Evolutionary conservation across 768 basidiomycete genomes (phyloP).

Genomic region (Amanita pseudoporphyria): DNA sequence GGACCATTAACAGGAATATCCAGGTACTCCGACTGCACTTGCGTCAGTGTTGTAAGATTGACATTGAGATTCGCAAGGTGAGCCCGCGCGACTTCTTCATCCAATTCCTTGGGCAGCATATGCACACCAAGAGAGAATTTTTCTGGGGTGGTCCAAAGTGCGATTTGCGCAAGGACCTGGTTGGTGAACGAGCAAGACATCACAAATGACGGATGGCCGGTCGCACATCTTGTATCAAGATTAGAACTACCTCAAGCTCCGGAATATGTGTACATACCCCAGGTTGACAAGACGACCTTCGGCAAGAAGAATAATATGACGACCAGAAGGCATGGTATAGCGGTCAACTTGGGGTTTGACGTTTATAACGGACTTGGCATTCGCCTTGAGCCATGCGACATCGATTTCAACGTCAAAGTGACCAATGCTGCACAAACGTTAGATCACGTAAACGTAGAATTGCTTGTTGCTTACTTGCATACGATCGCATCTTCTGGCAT

Average conservation of each 20-base stretch:
- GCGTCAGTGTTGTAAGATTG: constrained; percentile 73
- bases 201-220: constrained; percentile 98
- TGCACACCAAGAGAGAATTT: constrained; percentile 96
- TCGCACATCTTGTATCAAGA: constrained; percentile 62
- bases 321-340: constrained; percentile 84
- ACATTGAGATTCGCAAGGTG: constrained; percentile 89
- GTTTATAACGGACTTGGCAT: constrained; percentile 75
- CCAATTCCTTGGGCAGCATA: constrained; percentile 96
- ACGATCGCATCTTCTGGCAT: constrained; percentile 99
- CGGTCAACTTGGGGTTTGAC: constrained; percentile 99
- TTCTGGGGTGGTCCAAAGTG: constrained; percentile 88
- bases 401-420: constrained; percentile 91
- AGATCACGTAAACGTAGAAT: not conserved
- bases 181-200: constrained; percentile 99
- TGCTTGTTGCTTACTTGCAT: constrained; percentile 63
- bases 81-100: constrained; percentile 98
- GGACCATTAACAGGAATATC: constrained; percentile 79
- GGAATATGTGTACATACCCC: constrained; percentile 44
- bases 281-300: constrained; percentile 99
- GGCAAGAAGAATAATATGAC: constrained; percentile 95
- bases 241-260: constrained; percentile 6
- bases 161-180: constrained; percentile 97
- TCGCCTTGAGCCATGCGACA: constrained; percentile 95
- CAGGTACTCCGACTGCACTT: constrained; percentile 81
- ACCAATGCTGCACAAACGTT: constrained; percentile 48